phyloP scores from a whole-genome alignment of 1,284 basidiomycete genomes.

The Malassezia globosa region DNA sequence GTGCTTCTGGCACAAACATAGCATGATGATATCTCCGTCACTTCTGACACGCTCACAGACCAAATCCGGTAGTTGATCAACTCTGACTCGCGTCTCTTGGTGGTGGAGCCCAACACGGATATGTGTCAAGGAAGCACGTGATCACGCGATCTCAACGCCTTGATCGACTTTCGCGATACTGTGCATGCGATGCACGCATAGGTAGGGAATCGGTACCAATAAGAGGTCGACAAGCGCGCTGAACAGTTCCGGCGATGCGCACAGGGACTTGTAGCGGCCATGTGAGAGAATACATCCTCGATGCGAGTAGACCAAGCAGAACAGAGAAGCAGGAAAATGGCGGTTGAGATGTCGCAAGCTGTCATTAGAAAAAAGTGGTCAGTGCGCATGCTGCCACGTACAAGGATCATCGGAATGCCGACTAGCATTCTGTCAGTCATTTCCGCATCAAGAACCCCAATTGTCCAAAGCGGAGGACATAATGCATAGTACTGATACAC shows the following conservation, averaged over 20 bases:
- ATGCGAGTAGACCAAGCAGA: constrained; percentile 7
- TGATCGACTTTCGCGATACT: constrained; percentile 2
- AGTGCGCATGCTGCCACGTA: neutral
- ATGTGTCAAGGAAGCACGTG: neutral
- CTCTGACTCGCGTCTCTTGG: no score
- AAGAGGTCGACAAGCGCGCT: neutral
- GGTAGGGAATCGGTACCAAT: constrained; percentile 10
- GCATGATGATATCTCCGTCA: neutral
- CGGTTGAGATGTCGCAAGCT: constrained; percentile 11
- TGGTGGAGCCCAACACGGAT: no score
- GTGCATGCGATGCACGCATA: constrained; percentile 5
- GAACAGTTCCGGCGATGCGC: neutral
- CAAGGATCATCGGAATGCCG: neutral
- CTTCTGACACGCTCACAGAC: no score
- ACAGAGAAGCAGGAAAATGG: constrained; percentile 4
- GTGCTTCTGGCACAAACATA: neutral
- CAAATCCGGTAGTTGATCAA: neutral
- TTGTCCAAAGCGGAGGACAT: constrained; percentile 13
- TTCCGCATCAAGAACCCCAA: constrained; percentile 6
- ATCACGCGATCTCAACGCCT: neutral
- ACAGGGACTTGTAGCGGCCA: neutral
- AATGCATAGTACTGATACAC: neutral
- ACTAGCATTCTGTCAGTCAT: constrained; percentile 7
- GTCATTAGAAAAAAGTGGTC: no score
- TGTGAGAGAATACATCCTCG: constrained; percentile 1